Base-by-base conservation (phyloP, 805 yeast genomes). In the Zygoascus bituminiphila region DNA sequence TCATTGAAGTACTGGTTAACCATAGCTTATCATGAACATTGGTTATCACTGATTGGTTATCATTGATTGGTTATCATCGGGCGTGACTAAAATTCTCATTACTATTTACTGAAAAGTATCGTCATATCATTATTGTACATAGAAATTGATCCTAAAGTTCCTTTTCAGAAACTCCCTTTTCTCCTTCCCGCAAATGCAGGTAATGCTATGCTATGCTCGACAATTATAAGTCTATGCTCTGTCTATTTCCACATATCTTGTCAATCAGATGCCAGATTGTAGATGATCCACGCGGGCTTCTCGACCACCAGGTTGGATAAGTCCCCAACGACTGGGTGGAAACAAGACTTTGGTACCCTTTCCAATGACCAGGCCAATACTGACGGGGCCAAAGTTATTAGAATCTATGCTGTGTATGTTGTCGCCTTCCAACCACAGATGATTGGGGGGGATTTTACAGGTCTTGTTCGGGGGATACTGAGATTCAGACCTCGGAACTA, bases 391-490 rank as follows among this genome's bases (percentile, higher is more conserved):
- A 68, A 85, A 91, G 7, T 74, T 76, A 63, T 88, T 89, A 45
- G 91, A 81, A 66, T 91, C 98, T 1, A 88, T 69, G 0, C 95
- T 82, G 42, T 72, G 72, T 14, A 77, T 65, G 61, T 87, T 88
- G 63, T 91, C 98, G 5, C 98, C 98, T 63, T 91, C 97, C 0
- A 88, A 88, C 97, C 97, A 91, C 5, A 87, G 57, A 61, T 91
- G 97, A 58, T 80, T 82, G 47, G 84, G 66, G 2, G 96, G 96
- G 1, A 91, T 69, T 29, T 67, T 64, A 4, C 82, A 81, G 40
- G 70, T 66, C 5, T 15, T 42, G 1, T 72, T 68, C 59, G 80
- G 74, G 5, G 94, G 88, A 59, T 86, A 87, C 20, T 81, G 82
- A 37, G 73, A 67, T 9, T 46, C 46, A 15, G 54, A 54, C 22